Conservation (phyloP, 257 asterid species). For the Verbena officinalis region DNA sequence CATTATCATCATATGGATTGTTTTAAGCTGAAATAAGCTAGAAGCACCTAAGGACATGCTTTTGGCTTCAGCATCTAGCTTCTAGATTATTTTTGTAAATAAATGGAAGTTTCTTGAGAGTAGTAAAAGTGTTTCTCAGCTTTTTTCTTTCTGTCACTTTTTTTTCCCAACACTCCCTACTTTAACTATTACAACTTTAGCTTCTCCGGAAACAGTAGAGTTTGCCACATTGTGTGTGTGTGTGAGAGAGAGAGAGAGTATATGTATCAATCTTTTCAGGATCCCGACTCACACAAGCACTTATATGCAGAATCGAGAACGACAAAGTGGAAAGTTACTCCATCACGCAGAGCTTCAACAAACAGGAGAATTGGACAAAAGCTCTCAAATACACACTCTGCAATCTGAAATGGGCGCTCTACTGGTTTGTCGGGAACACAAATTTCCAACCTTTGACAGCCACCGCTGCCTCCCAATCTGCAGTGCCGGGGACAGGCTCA, state of each 20-base stretch:
- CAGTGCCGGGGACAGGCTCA: conserved; percentile 58
- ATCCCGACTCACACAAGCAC: not conserved
- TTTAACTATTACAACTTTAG: no score
- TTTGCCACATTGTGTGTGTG: no score
- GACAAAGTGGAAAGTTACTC: conserved; percentile 92
- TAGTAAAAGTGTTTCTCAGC: no score
- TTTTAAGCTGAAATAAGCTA: no score
- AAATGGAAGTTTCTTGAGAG: no score
- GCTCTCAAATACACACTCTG: conserved; percentile 98
- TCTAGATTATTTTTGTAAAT: no score
- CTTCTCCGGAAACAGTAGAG: no score
- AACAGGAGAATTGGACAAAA: conserved; percentile 96
- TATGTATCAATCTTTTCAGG: not conserved
- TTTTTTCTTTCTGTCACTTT: no score
- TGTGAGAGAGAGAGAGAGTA: no score
- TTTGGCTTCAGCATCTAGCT: no score
- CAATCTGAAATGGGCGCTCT: conserved; percentile 95
- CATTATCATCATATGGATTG: not conserved
- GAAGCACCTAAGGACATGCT: no score
- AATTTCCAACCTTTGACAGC: conserved; percentile 88
- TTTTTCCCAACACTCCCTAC: no score
- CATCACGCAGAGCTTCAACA: conserved; percentile 92
- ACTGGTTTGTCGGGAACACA: conserved; percentile 96
- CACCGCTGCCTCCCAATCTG: conserved; percentile 53
- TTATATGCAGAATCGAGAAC: conserved; percentile 79